Evolutionary conservation across 1,139 yeast genomes (phyloP), one percentile per base, ranked within the genome.

Genomic region (Saccharomyces hybrid): DNA sequence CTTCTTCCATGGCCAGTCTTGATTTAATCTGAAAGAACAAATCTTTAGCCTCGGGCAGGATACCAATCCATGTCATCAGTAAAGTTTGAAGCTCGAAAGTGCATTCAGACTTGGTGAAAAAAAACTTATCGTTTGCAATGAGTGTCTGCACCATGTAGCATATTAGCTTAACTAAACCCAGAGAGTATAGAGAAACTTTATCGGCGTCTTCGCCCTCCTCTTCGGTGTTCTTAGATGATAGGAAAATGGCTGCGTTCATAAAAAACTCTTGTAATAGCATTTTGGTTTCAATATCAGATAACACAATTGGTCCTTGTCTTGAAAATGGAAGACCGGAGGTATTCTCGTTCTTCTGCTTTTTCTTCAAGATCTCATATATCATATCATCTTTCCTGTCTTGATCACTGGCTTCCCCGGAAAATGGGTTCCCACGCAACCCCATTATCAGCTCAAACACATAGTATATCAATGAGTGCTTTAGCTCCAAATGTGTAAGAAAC

Each of bases 221-320:
- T 14, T 47, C 53, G 16, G 44, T 52, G 11, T 47, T 38, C 5
- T 64, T 72, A 47, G 69, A 68, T 0, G 83, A 74, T 16, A 84
- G 68, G 57, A 75, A 79, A 13, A 78, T 75, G 9, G 79, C 73
- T 26, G 84, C 77, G 57, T 79, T 82, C 14, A 80, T 75, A 55
- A 86, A 74, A 61, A 85, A 83, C 64, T 83, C 88, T 67, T 84
- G 89, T 46, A 86, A 67, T n/a, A 86, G 64, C 87, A 84, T 82
- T 63, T 80, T 79, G 57, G 71, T 75, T 61, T 86, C 91, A 50
- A 82, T 75, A 7, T 77, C 81, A 34, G 84, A 79, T n/a, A 84
- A 67, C 7, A 69, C 71, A 8, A 84, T 61, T 2, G 71, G 59
- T 0, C 89, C 91, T 56, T 73, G 72, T 62, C 90, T 74, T 6